Evolutionary conservation across 129 eudicot genomes (phyloP), one percentile per base, ranked within the genome.

Genomic region (Ambrosia trifida): DNA sequence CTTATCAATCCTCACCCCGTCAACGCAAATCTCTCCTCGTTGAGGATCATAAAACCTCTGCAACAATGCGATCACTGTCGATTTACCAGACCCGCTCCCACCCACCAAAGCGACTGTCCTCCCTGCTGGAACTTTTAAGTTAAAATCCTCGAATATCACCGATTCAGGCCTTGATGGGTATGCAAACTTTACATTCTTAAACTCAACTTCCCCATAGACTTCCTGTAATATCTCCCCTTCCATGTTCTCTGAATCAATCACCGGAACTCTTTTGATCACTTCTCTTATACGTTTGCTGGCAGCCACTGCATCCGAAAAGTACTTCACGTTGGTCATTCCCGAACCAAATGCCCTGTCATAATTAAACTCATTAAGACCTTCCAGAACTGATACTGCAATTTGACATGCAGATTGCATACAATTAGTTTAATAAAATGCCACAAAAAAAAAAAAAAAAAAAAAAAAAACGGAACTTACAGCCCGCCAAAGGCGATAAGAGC

Each of bases 31-130:
- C 54, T 91, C 95, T 8, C 97, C 97, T 4, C 73, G 78, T 16
- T 69, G 51, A 14, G 95, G 97, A 69, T 91, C 91, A 74, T 91
- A 91, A 80, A 87, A 91, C 64, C 97, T 81, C 74, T 83, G 90
- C 72, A 91, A 51, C 47, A 91, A 67, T 0, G 97, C 83, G 13
- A 91, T 73, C 44, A 84, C 91, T 0, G 97, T 91, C 4, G 97
- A 91, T 62, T 91, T 91, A 4, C 97, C 97, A 0, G 91, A 87
- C 45, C 97, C 97, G 61, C 97, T 91, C 31, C 97, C 89, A 17
- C 97, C 97, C 1, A 91, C 95, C 77, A 91, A 74, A 9, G 95
- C 97, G 73, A 91, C 82, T 1, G 82, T 78, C 73, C 17, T 83
- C 10, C 95, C 97, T 0, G 97, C 85, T 11, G 91, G 89, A 68